These are phyloP conservation scores for Aspergillus heteromorphus DNA, from an alignment of 495 filamentous ascomycete genomes.

Conservation along the genomic window DNA sequence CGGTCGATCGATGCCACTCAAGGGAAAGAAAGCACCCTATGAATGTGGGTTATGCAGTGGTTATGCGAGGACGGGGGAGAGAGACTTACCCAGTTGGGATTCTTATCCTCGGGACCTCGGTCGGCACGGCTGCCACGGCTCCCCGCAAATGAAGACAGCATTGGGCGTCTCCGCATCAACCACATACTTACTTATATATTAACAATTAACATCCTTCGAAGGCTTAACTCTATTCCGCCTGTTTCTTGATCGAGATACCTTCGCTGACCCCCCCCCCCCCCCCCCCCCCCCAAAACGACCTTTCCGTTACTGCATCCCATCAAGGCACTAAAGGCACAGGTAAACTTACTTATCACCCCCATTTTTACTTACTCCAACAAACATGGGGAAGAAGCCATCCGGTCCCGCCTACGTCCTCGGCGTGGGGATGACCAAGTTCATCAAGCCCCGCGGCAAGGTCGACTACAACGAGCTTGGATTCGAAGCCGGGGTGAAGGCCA, in stretches of 20 bases:
- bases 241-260: neutral
- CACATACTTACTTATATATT: neutral
- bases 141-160: slow-evolving; percentile 25
- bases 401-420: slow-evolving; percentile 80
- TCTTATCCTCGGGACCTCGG: slow-evolving; percentile 27
- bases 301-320: no score
- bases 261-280: neutral
- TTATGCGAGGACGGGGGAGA: neutral
- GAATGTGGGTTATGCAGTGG: neutral
- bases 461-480: slow-evolving; percentile 70
- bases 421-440: slow-evolving; percentile 98
- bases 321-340: no score
- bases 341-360: no score
- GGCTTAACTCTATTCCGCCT: neutral
- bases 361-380: slow-evolving; percentile 12
- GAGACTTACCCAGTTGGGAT: no score
- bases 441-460: slow-evolving; percentile 89
- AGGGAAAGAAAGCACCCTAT: no score
- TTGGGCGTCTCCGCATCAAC: slow-evolving; percentile 8
- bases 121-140: slow-evolving; percentile 11
- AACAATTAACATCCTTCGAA: neutral
- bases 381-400: slow-evolving; percentile 47
- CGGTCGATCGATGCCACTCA: no score
- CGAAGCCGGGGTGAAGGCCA: slow-evolving; percentile 91
- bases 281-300: neutral